Evolutionary conservation across 2,329 filamentous ascomycete species (phyloP).

Genomic region (Ceratocystis alfenasii): DNA sequence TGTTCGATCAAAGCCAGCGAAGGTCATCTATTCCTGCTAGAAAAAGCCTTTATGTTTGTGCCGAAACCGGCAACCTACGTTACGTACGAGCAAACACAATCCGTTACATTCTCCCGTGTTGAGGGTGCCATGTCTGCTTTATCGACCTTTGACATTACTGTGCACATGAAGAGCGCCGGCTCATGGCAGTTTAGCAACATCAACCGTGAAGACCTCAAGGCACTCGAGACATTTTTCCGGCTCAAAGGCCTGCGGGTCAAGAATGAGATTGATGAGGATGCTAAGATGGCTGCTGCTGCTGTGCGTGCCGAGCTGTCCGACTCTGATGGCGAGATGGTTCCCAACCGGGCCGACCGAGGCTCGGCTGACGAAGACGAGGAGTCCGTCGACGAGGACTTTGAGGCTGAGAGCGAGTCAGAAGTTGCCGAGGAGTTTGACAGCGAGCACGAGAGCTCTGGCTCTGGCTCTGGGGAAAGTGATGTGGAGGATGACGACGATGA

Average conservation of each 20-base stretch:
- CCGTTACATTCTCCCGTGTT: constrained; percentile 90
- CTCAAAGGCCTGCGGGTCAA: constrained; percentile 89
- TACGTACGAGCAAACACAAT: constrained; percentile 81
- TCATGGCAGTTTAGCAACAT: constrained; percentile 99
- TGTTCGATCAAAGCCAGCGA: constrained; percentile 99
- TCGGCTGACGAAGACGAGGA: constrained; percentile 94
- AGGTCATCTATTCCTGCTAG: constrained; percentile 89
- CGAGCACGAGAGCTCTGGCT: constrained; percentile 73
- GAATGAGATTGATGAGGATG: constrained; percentile 97
- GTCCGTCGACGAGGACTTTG: constrained; percentile 91
- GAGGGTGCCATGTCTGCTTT: constrained; percentile 86
- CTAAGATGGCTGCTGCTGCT: constrained; percentile 65
- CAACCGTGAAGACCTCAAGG: constrained; percentile 93
- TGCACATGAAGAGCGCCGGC: constrained; percentile 71
- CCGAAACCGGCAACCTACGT: constrained; percentile 97
- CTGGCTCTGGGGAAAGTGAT: constrained; percentile 44
- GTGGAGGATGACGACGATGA: constrained; percentile 35
- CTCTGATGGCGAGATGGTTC: constrained; percentile 69
- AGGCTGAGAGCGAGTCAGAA: constrained; percentile 81
- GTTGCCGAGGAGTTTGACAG: constrained; percentile 95
- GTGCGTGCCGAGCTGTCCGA: constrained; percentile 71
- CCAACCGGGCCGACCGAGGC: constrained; percentile 51
- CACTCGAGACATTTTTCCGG: constrained; percentile 95
- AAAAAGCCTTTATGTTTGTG: constrained; percentile 98
- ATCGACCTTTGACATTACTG: constrained; percentile 93